Evolutionary conservation across 345 rosid genomes (phyloP).

Genomic region (Angophora floribunda): DNA sequence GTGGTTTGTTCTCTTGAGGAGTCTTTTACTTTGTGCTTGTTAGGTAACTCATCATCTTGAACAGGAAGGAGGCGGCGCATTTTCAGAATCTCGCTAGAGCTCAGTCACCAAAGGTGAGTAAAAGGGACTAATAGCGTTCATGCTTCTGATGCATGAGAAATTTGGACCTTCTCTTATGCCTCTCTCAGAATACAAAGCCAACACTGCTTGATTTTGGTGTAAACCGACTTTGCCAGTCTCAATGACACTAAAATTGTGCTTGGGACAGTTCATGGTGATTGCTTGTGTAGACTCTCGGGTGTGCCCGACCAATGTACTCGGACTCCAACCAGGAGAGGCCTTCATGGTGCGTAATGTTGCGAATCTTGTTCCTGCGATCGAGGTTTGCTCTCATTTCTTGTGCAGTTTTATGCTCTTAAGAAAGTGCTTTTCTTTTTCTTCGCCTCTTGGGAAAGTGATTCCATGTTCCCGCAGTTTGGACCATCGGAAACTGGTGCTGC

Average conservation of each 20-base stretch:
- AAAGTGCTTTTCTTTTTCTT: background rate
- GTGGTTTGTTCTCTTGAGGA: background rate
- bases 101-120: constrained; percentile 79
- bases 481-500: constrained; percentile 93
- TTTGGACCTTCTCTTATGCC: constrained; percentile 27
- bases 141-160: background rate
- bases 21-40: constrained; percentile 12
- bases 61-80: constrained; percentile 67
- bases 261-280: constrained; percentile 79
- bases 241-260: constrained; percentile 7
- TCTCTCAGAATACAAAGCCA: constrained; percentile 52
- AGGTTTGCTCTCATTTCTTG: constrained; percentile 26
- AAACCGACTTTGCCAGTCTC: background rate
- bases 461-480: constrained; percentile 38
- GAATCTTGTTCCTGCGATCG: constrained; percentile 71
- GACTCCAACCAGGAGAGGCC: constrained; percentile 97
- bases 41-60: constrained; percentile 9
- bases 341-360: constrained; percentile 85
- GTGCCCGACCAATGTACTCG: constrained; percentile 75
- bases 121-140: constrained; percentile 13
- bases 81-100: constrained; percentile 52
- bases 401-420: background rate
- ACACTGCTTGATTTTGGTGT: background rate
- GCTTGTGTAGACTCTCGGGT: constrained; percentile 98
- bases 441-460: background rate